Conservation (phyloP, 192 early-diverging fungal species). For the Backusella mclennaniae region DNA sequence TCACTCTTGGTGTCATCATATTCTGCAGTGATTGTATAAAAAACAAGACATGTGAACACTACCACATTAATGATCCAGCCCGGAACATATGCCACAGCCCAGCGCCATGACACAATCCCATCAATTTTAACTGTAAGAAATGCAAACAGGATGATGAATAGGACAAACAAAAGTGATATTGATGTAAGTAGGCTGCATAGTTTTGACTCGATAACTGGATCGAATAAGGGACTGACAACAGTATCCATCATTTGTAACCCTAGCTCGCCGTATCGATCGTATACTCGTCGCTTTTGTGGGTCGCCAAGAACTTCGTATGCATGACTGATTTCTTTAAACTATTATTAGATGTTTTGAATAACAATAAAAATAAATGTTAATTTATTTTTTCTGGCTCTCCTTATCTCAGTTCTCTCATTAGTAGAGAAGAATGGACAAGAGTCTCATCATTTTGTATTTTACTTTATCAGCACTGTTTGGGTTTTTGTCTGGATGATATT, state of each 20-base stretch:
- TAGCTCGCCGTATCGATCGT: slow-evolving; percentile 86
- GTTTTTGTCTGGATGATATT: slow-evolving; percentile 72
- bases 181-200: slow-evolving; percentile 58
- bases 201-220: slow-evolving; percentile 63
- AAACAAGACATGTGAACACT: slow-evolving; percentile 33
- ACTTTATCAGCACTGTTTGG: slow-evolving; percentile 41
- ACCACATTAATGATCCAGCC: slow-evolving; percentile 71
- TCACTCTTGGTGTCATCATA: slow-evolving; percentile 47
- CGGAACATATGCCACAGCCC: slow-evolving; percentile 76
- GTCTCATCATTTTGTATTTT: background rate
- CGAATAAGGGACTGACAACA: slow-evolving; percentile 62
- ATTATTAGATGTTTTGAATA: slow-evolving; percentile 13
- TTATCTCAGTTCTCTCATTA: background rate
- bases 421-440: background rate
- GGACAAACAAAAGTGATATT: slow-evolving; percentile 48
- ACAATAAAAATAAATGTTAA: slow-evolving; percentile 1
- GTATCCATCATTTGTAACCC: slow-evolving; percentile 76
- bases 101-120: slow-evolving; percentile 65
- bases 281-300: slow-evolving; percentile 81
- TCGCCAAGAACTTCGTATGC: slow-evolving; percentile 82
- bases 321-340: slow-evolving; percentile 84
- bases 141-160: slow-evolving; percentile 82
- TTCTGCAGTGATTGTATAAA: slow-evolving; percentile 22
- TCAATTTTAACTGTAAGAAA: slow-evolving; percentile 80
- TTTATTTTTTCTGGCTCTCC: background rate